Evolutionary conservation across 306 rosid genomes (phyloP), one percentile per base, ranked within the genome.

Genomic region (Quercus ilex): DNA sequence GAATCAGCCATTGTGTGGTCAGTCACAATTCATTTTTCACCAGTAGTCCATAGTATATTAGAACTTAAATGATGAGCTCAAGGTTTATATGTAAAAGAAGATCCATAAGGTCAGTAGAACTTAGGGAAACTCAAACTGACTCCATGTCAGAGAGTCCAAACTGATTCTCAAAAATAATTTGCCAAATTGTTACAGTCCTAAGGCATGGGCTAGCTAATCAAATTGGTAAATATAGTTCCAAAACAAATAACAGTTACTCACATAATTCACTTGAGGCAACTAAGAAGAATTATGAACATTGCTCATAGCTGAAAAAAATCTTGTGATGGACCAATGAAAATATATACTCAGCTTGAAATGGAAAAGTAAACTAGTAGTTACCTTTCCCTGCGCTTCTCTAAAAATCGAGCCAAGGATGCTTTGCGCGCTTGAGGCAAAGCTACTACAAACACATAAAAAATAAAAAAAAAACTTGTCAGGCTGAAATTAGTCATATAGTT

Each of bases 301-400:
- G 35, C 49, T 65, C 49, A 15, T 14, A 11, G 71, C 10, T 1
- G 14, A 65, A 65, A 30, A 33, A 8, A 49, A 31, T n/a, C 17
- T 9, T 2, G 20, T 7, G 20, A 35, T 35, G 15, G 26, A 67
- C 43, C 10, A 33, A 63, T 14, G 1, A 63, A 63, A 63, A 1
- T 8, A 35, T 33, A 68, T 33, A 35, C 15, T 19, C 18, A n/a
- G 17, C 8, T 1, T 68, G 28, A 68, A 31, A 65, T 19, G 26
- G 51, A 68, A 68, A 67, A 67, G 51, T 31, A 38, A 69, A 77
- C 2, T 8, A 77, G 20, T 17, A 79, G 12, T 83, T 89, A 96
- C 99, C 99, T 92, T 83, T 90, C 98, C 86, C 87, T 93, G 84
- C 99, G 95, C 91, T 96, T 96, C 91, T 93, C 97, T 76, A 96